Evolutionary conservation across 2,329 filamentous ascomycete species (phyloP).

Genomic region (Talaromyces sp.): DNA sequence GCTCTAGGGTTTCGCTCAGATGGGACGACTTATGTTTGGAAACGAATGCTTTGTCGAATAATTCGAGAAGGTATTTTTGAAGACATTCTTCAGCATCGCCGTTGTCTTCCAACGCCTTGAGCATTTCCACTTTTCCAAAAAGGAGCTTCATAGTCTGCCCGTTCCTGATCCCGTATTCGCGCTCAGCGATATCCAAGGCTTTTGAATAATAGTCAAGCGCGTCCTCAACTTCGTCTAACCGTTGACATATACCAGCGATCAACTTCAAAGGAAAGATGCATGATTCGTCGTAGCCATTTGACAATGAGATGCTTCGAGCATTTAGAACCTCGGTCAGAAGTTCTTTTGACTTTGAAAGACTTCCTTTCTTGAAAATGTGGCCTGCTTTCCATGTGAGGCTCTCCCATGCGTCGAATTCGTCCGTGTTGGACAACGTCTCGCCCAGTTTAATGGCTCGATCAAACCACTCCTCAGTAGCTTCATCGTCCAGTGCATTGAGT

Average conservation of each 20-base stretch:
- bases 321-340: background rate
- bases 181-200: background rate
- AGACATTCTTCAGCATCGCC: background rate
- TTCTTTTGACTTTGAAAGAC: background rate
- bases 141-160: background rate
- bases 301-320: background rate
- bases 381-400: background rate
- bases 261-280: background rate
- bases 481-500: background rate
- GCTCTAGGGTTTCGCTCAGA: background rate
- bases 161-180: background rate
- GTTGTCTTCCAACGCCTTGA: background rate
- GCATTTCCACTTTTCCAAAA: background rate
- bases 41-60: background rate
- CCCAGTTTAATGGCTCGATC: background rate
- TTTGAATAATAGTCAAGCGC: background rate
- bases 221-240: background rate
- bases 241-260: background rate
- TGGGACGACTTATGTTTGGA: background rate
- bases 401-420: background rate
- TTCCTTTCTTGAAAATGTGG: background rate
- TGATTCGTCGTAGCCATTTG: too few species aligned
- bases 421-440: background rate
- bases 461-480: background rate
- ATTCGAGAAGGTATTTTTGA: background rate